These are phyloP conservation scores for Aspergillus bridgeri DNA, from an alignment of 495 filamentous ascomycete genomes.

Conservation along the genomic window DNA sequence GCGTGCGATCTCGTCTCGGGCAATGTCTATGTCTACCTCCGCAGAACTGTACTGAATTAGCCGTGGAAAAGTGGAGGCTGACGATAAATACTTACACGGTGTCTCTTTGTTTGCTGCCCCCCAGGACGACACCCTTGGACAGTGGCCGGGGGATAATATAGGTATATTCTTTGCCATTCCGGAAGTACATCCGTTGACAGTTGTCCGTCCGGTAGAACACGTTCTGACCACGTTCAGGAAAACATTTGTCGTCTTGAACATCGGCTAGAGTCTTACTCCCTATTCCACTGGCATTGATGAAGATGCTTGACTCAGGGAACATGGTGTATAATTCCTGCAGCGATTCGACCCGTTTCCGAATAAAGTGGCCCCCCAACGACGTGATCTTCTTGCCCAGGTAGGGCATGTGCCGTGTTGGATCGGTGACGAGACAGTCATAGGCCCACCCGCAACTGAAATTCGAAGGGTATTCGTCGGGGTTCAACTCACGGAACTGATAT, in stretches of 20 bases:
- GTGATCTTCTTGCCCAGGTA: conserved; percentile 31
- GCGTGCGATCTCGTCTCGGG: conserved; percentile 40
- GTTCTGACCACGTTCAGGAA: conserved; percentile 43
- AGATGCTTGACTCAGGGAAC: conserved; percentile 38
- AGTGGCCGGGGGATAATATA: conserved; percentile 48
- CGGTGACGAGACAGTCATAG: conserved; percentile 41
- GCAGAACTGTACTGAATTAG: conserved; percentile 23
- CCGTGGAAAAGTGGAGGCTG: neutral
- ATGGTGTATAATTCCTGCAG: conserved; percentile 36
- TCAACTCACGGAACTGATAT: conserved; percentile 37
- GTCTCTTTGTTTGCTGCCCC: conserved; percentile 44
- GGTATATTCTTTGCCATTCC: conserved; percentile 47
- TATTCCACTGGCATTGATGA: conserved; percentile 44
- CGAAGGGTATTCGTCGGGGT: conserved; percentile 33
- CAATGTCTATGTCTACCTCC: conserved; percentile 37
- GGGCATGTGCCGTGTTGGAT: conserved; percentile 43
- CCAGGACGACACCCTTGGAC: conserved; percentile 42
- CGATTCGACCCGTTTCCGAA: conserved; percentile 37
- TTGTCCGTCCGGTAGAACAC: conserved; percentile 35
- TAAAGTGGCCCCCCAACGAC: conserved; percentile 34
- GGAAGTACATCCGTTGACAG: conserved; percentile 36
- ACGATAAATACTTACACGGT: conserved; percentile 27
- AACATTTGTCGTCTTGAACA: conserved; percentile 38
- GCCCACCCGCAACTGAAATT: conserved; percentile 37
- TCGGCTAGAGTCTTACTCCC: conserved; percentile 37